Percentiles rank a stretch among this genome's conserved stretches.
Evolutionary conservation across 331 rosid species (phyloP).

Genomic region (Cydonia oblonga): DNA sequence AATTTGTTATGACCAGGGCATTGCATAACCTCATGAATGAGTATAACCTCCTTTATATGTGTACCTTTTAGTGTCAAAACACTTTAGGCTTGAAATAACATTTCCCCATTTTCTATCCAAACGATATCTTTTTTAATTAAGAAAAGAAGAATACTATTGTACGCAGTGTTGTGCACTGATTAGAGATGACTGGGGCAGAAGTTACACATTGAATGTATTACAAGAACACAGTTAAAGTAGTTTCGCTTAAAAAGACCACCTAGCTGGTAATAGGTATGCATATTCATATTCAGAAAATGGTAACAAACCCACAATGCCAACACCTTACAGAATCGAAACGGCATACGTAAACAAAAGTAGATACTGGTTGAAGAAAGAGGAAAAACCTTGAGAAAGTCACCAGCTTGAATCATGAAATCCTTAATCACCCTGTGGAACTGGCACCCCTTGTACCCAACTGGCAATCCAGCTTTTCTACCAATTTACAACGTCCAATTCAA

Average conservation of each 20-base stretch:
- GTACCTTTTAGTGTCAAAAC: too few species aligned
- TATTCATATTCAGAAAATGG: not conserved
- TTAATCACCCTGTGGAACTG: constrained; percentile 96
- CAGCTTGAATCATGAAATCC: constrained; percentile 98
- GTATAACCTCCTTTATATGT: too few species aligned
- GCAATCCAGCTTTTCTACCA: constrained; percentile 82
- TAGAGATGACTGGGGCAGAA: not conserved
- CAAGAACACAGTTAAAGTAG: not conserved
- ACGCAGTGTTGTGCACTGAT: not conserved
- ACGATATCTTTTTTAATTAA: not conserved
- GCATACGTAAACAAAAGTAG: not conserved
- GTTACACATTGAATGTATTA: not conserved
- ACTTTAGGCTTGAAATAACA: too few species aligned
- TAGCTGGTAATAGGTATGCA: not conserved
- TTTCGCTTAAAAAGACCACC: not conserved
- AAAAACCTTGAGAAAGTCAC: constrained; percentile 75
- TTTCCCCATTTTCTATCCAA: too few species aligned
- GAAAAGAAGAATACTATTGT: not conserved
- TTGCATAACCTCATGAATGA: too few species aligned
- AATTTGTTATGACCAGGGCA: too few species aligned
- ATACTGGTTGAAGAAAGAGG: not conserved
- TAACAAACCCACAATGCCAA: not conserved
- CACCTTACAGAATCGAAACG: too few species aligned
- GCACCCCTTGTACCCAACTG: constrained; percentile 88
- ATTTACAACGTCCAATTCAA: not conserved